Conservation (phyloP, 2,329 filamentous ascomycete genomes). For the Ophiostoma tasmaniense region DNA sequence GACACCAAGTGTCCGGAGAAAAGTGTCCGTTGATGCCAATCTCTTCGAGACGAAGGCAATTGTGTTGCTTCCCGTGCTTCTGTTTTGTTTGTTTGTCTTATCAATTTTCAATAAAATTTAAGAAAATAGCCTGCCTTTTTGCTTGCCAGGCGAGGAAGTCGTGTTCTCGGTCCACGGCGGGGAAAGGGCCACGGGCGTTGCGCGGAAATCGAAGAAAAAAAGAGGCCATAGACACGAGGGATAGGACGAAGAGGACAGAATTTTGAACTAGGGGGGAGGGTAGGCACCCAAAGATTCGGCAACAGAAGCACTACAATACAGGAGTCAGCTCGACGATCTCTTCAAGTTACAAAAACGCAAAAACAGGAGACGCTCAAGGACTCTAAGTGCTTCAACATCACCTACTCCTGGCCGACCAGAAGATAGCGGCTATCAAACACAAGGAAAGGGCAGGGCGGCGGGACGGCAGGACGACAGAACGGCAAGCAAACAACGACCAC, state of each 20-base stretch:
- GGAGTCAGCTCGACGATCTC: neutral
- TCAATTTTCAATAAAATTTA: neutral
- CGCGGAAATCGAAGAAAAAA: conserved; percentile 8
- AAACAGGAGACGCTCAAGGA: neutral
- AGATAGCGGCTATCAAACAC: neutral
- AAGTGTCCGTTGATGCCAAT: conserved; percentile 14
- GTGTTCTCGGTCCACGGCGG: conserved; percentile 5
- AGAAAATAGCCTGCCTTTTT: neutral
- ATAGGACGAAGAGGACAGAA: neutral
- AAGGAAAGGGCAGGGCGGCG: neutral
- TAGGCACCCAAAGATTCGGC: neutral
- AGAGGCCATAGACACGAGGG: neutral
- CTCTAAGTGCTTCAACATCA: neutral
- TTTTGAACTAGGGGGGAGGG: neutral
- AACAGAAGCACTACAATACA: neutral
- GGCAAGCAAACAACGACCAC: neutral
- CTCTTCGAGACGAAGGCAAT: neutral
- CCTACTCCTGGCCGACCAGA: no score
- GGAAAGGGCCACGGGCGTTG: conserved; percentile 8
- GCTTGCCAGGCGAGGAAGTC: neutral
- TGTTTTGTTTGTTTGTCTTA: conserved; percentile 5
- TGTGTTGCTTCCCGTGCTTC: neutral
- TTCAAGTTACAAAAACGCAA: neutral
- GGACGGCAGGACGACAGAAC: neutral
- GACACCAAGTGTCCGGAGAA: conserved; percentile 13